Evolutionary conservation across 495 filamentous ascomycete genomes (phyloP).

Genomic region (Trichoderma erinaceum): DNA sequence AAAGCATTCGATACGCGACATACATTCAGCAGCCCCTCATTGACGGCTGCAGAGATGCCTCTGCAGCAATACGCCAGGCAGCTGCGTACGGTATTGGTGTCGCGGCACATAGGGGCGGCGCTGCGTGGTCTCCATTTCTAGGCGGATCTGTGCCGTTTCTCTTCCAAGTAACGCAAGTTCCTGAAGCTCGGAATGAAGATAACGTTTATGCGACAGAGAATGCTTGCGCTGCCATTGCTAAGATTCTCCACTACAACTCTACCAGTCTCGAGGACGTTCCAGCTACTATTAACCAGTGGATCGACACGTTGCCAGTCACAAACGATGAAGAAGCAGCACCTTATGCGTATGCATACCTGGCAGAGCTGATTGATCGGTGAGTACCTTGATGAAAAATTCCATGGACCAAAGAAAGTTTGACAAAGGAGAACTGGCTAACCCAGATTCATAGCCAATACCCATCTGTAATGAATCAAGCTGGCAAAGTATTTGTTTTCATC

Average conservation of each 20-base stretch:
- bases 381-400: conserved; percentile 30
- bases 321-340: conserved; percentile 98
- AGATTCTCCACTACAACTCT: conserved; percentile 85
- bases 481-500: conserved; percentile 74
- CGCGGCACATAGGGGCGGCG: conserved; percentile 86
- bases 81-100: conserved; percentile 95
- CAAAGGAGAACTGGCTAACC: not conserved
- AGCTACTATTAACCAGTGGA: conserved; percentile 70
- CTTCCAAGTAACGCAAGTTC: conserved; percentile 74
- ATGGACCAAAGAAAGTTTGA: not conserved
- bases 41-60: conserved; percentile 72
- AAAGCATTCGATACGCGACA: conserved; percentile 73
- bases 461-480: conserved; percentile 64
- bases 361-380: conserved; percentile 89
- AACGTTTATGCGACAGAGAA: conserved; percentile 96
- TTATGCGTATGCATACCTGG: conserved; percentile 89
- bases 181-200: conserved; percentile 79
- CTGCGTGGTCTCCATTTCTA: conserved; percentile 75
- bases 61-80: conserved; percentile 91
- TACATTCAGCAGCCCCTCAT: conserved; percentile 82
- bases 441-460: conserved; percentile 68
- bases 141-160: conserved; percentile 70
- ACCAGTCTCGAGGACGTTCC: conserved; percentile 66
- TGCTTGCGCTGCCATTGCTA: conserved; percentile 92
- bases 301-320: conserved; percentile 81